These are phyloP conservation scores for Poa pratensis DNA, from an alignment of 176 grass and related monocot species.

Conservation along the genomic window DNA sequence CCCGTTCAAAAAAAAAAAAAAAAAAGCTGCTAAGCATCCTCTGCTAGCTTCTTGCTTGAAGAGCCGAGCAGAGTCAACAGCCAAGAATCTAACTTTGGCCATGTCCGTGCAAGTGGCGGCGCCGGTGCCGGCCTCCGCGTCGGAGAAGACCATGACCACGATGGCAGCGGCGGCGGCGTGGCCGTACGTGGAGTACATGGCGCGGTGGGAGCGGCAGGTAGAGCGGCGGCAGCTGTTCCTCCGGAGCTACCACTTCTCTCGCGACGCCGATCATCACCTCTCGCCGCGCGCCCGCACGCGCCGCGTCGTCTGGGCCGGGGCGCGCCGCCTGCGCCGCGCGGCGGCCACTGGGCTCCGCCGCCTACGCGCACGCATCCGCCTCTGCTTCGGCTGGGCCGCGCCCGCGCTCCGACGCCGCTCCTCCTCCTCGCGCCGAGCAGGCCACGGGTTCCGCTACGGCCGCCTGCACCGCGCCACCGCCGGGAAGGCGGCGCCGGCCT, in stretches of 20 bases:
- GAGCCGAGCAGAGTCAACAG: neutral
- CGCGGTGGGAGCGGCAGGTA: conserved; percentile 69
- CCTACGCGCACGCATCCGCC: conserved; percentile 51
- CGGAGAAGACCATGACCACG: neutral
- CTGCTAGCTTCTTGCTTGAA: neutral
- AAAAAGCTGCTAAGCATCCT: neutral
- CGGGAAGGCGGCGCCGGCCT: neutral
- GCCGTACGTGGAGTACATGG: conserved; percentile 84
- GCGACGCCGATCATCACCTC: conserved; percentile 37
- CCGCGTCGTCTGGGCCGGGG: conserved; percentile 72
- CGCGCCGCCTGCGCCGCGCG: conserved; percentile 54
- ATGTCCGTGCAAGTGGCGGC: conserved; percentile 42
- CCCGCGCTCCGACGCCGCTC: conserved; percentile 31
- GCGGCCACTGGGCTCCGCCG: conserved; percentile 44
- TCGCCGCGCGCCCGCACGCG: conserved; percentile 52
- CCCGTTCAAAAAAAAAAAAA: too few species aligned
- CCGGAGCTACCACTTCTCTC: conserved; percentile 94
- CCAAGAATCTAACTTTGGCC: neutral
- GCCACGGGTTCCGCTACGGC: conserved; percentile 35
- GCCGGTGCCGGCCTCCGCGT: neutral
- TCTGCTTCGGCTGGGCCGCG: conserved; percentile 52
- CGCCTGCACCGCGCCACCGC: conserved; percentile 40
- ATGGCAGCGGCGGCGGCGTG: neutral
- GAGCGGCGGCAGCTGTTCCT: conserved; percentile 92
- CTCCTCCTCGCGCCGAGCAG: neutral